These are phyloP conservation scores for Zymoseptoria pseudotritici DNA, from an alignment of 2,329 filamentous ascomycete genomes.

Conservation along the genomic window DNA sequence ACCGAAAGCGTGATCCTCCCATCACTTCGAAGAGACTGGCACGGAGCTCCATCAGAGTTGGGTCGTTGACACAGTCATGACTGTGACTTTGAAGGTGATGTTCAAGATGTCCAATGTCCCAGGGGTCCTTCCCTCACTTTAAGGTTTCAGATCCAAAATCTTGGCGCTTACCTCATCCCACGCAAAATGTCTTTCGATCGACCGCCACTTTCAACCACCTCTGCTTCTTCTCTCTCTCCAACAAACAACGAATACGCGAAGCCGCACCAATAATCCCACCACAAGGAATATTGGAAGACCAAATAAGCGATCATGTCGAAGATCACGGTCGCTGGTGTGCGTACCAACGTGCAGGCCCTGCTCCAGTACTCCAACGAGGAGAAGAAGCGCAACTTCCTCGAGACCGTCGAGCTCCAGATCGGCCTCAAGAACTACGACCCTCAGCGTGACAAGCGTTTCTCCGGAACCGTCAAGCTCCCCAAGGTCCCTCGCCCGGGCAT, in stretches of 20 bases:
- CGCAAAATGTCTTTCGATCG: not conserved
- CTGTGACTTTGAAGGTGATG: not conserved
- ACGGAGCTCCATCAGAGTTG: not conserved
- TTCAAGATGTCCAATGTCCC: not conserved
- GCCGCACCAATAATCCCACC: slow-evolving; percentile 29
- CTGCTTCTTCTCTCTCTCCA: slow-evolving; percentile 9
- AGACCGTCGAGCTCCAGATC: slow-evolving; percentile 67
- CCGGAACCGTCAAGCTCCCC: slow-evolving; percentile 93
- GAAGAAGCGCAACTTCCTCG: slow-evolving; percentile 38
- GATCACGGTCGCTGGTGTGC: slow-evolving; percentile 86
- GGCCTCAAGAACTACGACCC: slow-evolving; percentile 97
- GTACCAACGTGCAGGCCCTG: slow-evolving; percentile 85
- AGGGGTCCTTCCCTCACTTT: not conserved
- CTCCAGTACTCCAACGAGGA: slow-evolving; percentile 69
- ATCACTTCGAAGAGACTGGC: not conserved
- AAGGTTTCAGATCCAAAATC: not conserved
- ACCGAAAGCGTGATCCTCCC: not conserved
- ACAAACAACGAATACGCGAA: slow-evolving; percentile 26
- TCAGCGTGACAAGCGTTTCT: slow-evolving; percentile 99
- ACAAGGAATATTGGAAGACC: slow-evolving; percentile 43
- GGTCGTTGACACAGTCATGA: not conserved
- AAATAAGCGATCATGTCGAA: slow-evolving; percentile 60
- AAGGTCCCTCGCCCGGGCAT: slow-evolving; percentile 85
- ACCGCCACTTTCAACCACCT: slow-evolving; percentile 5
- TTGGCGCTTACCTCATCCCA: slow-evolving; percentile 6